Conservation (phyloP, 78 protist species). For the Bigelowiella natans region DNA sequence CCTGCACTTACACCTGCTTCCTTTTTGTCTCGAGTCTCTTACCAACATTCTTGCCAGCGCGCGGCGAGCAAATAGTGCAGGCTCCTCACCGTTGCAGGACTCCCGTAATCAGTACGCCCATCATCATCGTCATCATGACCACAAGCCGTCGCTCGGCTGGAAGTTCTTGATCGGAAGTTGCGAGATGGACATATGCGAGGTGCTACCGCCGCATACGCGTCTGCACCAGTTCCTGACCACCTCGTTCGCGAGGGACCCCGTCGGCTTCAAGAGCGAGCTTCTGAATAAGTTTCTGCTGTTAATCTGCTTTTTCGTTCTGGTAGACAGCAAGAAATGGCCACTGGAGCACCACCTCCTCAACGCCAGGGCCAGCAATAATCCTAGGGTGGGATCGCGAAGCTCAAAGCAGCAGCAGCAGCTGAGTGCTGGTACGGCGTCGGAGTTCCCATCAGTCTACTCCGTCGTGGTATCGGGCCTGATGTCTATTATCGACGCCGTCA, state of each 20-base stretch:
- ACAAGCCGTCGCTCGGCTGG: background rate
- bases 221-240: background rate
- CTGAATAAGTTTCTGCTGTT: background rate
- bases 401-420: background rate
- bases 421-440: background rate
- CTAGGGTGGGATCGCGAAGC: too few relatives aligned
- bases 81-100: too few relatives aligned
- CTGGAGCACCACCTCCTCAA: background rate
- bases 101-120: too few relatives aligned
- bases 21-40: background rate
- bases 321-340: background rate
- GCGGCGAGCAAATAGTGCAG: too few relatives aligned
- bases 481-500: too few relatives aligned
- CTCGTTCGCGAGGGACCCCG: background rate
- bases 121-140: too few relatives aligned
- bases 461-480: too few relatives aligned
- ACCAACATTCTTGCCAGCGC: background rate
- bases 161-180: background rate
- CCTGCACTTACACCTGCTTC: background rate
- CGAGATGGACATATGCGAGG: background rate
- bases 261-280: background rate
- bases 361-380: too few relatives aligned
- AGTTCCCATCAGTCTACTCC: too few relatives aligned
- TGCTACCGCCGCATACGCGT: background rate
- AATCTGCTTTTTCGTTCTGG: background rate